Base-by-base conservation (phyloP, 441 rosid species). In the Bocquillonia castaneifolia region DNA sequence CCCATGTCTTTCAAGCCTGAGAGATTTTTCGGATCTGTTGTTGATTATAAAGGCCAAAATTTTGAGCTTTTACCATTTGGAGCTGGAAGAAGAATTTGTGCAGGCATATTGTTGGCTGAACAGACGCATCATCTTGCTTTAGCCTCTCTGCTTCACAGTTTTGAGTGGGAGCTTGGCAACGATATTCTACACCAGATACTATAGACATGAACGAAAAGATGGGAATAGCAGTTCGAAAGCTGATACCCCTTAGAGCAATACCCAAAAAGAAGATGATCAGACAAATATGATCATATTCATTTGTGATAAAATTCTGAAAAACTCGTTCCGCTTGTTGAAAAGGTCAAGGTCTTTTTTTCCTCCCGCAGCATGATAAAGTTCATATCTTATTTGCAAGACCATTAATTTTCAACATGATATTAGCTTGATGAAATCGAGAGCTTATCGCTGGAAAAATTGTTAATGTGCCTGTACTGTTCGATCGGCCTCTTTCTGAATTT, bases 31-130 rank as follows among this genome's bases (percentile, higher is more conserved):
- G 68, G 64, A 15, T 70, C 71, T 8, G 68, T 68, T 7, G 59
- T 74, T 3, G 75, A 81, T 64, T 68, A 61, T 56, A 71, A 17
- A 17, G 82, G 79, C 1, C 76, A 74, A 45, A 51, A 74, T 51
- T 76, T 76, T 25, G 73, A 69, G 74, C 13, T 74, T 2, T 32
- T 75, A 6, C 85, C 79, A 22, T 81, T 81, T 18, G 81, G 85
- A 13, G 34, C 74, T 0, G 76, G 83, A 7, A 64, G 85, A 70
- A 28, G 78, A 65, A 72, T 77, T 34, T 82, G 83, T 36, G 63
- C 36, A 1, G 85, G 79, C 42, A 50, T 79, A 0, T 32, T 68
- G 23, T 20, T 79, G 22, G 83, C 81, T 44, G 70, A 67, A n/a
- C 42, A 69, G 61, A 37, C 71, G 18, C 1, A 64, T 67, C 75